Evolutionary conservation across 257 asterid species (phyloP), one percentile per base, ranked within the genome.

Genomic region (Solanum virginianum): DNA sequence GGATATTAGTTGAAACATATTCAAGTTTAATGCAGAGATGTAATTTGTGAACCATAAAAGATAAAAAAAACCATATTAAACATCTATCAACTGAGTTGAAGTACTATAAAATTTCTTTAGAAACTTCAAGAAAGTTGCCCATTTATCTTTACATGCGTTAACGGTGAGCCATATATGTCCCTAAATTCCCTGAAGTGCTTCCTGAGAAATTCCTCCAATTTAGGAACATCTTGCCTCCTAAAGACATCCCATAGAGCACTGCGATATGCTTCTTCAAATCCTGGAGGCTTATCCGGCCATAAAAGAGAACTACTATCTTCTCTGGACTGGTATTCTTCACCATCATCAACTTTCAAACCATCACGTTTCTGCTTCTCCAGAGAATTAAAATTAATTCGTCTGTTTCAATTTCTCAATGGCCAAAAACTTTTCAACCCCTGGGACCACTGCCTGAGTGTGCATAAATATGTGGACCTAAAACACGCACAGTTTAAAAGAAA

Each of bases 201-300:
- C n/a, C n/a, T n/a, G n/a, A n/a, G 29, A 26, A 26, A 95, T 14
- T 93, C 89, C 85, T 91, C 94, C 87, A 95, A 74, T 85, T 90
- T 89, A 24, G 97, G 94, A 39, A 93, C 91, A 79, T 94, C 97
- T 86, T 94, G 86, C 89, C 95, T 93, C 92, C 97, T 91, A 88
- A 93, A 95, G 47, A 95, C 92, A 88, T 95, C 99, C 99, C 99
- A 95, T 36, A n/a, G 86, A 85, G 98, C 99, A 88, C 95, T 97
- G 79, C 93, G 91, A 60, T 90, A 92, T 81, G 87, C 43, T 17
- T 69, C 55, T 2, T 69, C 68, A 51, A 80, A 77, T 77, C 82
- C 83, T 89, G 85, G 89, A 8, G 82, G 2, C 63, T 5, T 71
- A 80, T 29, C 57, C 66, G 18, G 7, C 60, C 8, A 8, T 22